Conservation (phyloP, 306 rosid genomes). For the Prunus fruticosa region DNA sequence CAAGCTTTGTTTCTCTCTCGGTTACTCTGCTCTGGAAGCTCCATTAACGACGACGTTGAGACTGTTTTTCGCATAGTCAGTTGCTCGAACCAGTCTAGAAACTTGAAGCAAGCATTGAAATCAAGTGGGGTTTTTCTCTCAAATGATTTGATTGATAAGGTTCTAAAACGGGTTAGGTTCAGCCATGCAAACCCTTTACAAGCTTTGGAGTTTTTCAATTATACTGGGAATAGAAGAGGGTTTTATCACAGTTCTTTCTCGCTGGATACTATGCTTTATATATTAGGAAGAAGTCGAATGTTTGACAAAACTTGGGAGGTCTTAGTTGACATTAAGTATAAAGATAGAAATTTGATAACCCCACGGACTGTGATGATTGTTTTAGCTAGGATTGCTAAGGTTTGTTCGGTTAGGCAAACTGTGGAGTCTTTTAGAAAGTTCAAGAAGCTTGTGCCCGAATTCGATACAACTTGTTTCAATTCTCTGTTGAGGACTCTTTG, state of each 20-base stretch:
- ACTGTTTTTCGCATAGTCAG: constrained; percentile 42
- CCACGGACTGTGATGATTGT: constrained; percentile 72
- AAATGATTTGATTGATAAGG: constrained; percentile 65
- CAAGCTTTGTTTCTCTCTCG: constrained; percentile 22
- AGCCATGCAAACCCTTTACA: constrained; percentile 77
- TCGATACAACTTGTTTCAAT: constrained; percentile 59
- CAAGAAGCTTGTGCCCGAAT: constrained; percentile 61
- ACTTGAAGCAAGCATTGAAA: constrained; percentile 48
- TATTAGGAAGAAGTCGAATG: constrained; percentile 71
- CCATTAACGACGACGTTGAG: constrained; percentile 40
- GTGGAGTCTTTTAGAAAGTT: constrained; percentile 76
- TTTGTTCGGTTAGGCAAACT: constrained; percentile 74
- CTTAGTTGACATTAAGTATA: constrained; percentile 38
- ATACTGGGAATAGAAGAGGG: constrained; percentile 62
- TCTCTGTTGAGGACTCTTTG: constrained; percentile 79
- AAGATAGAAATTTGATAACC: constrained; percentile 52
- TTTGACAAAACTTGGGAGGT: constrained; percentile 57
- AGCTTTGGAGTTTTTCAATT: constrained; percentile 66
- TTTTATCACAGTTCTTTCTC: constrained; percentile 70
- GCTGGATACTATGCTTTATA: constrained; percentile 76
- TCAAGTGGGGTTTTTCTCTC: constrained; percentile 67
- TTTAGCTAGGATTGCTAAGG: constrained; percentile 70
- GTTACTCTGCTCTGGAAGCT: constrained; percentile 30
- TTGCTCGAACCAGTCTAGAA: constrained; percentile 34
- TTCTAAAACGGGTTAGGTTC: constrained; percentile 74